These are phyloP conservation scores for Penicillium sp. DNA, from an alignment of 2,329 filamentous ascomycete species.

Conservation along the genomic window DNA sequence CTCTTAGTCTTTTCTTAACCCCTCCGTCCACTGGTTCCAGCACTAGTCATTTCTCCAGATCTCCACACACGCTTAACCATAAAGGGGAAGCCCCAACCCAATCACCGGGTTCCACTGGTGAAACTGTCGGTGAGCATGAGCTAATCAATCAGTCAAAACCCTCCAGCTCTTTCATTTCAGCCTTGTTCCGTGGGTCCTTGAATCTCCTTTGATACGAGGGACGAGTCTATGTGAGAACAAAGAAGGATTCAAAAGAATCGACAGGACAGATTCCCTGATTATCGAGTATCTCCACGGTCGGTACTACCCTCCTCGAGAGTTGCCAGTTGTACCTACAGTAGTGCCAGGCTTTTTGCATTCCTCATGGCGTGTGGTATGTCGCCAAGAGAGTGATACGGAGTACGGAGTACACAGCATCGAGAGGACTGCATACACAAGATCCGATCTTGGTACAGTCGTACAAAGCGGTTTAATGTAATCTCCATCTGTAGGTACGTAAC, in stretches of 20 bases:
- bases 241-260: background rate
- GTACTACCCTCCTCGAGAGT: background rate
- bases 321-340: background rate
- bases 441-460: too few relatives aligned
- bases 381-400: too few relatives aligned
- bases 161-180: background rate
- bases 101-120: conserved; percentile 26
- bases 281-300: background rate
- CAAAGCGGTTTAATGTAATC: background rate
- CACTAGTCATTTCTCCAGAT: conserved; percentile 16
- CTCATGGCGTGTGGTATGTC: background rate
- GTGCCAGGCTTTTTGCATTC: conserved; percentile 1
- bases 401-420: background rate
- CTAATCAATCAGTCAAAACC: background rate
- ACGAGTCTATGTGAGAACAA: background rate
- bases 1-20: background rate
- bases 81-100: conserved; percentile 23
- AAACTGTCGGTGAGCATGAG: conserved; percentile 24
- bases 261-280: background rate
- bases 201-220: too few relatives aligned
- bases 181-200: background rate
- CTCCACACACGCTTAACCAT: conserved; percentile 17
- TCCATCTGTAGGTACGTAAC: background rate
- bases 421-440: background rate
- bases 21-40: background rate